Base-by-base conservation (phyloP, 805 yeast genomes). In the Cyberlindnera subsufficiens region DNA sequence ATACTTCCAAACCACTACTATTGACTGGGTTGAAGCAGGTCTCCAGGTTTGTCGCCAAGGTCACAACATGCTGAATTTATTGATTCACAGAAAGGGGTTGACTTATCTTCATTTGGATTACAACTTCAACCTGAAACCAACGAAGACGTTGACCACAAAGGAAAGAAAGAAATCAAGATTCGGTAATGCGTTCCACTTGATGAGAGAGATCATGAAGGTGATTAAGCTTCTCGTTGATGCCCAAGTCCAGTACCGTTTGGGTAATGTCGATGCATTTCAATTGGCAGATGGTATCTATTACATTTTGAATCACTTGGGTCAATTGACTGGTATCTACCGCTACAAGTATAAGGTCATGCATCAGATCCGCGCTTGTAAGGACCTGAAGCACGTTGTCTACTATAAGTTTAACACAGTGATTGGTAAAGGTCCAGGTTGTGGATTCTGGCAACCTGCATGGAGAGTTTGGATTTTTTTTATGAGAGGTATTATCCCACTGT, bases 401-500 rank as follows among this genome's bases (percentile, higher is more conserved):
- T 74, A 86, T 50, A 71, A 83, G 47, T 93, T 93, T 67, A 93
- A 93, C 58, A 71, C 73, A 31, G 69, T 77, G n/a, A 85, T 93
- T 20, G 97, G 97, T 0, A 93, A 91, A 58, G 99, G 99, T 3
- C 98, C 99, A 1, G 99, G 99, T 0, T 86, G 96, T 67, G 99
- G 99, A 1, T 86, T 93, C 61, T 93, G 99, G 99, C 98, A 93
- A 58, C 99, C 99, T 0, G 86, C 96, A 1, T 93, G 98, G 99
- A 70, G 96, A 52, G 91, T 90, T 1, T 93, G 99, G 99, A 68
- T 93, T 2, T 85, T 80, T 41, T 91, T 91, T 63, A 64, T 93
- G 66, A 72, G 99, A 53, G 99, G 99, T 16, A 82, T 82, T 15
- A 82, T 89, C 19, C 99, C 99, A 0, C 63, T 93, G 40, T 67